phyloP scores from a whole-genome alignment of 495 filamentous ascomycete species.

The Aspergillus homomorphus region DNA sequence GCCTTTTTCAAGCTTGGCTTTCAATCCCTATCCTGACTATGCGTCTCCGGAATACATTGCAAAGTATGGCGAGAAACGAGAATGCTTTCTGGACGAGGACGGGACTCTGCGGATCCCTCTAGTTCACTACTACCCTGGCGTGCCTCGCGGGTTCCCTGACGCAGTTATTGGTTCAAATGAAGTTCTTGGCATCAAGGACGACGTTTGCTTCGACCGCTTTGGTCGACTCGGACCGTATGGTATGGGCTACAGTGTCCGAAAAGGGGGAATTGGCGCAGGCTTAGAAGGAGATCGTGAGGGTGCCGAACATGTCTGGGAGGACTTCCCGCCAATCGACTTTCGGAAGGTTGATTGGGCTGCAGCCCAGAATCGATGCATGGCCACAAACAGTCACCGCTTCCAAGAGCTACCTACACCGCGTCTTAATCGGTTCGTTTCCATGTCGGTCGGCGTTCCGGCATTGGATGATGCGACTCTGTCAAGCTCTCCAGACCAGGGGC shows the following conservation, averaged over 20 bases:
- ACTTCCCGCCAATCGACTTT: slow-evolving; percentile 67
- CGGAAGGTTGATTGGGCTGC: slow-evolving; percentile 69
- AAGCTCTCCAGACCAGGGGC: slow-evolving; percentile 4
- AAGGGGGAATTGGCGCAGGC: slow-evolving; percentile 79
- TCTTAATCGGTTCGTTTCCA: slow-evolving; percentile 43
- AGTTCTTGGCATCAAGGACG: slow-evolving; percentile 73
- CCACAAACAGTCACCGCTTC: slow-evolving; percentile 70
- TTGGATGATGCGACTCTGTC: slow-evolving; percentile 8
- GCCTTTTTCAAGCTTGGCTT: slow-evolving; percentile 52
- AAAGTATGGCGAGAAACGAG: slow-evolving; percentile 60
- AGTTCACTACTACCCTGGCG: slow-evolving; percentile 67
- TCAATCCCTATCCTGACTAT: slow-evolving; percentile 69
- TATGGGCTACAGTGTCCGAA: slow-evolving; percentile 70
- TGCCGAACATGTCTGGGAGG: slow-evolving; percentile 68
- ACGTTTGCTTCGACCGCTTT: slow-evolving; percentile 92
- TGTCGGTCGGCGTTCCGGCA: slow-evolving; percentile 38
- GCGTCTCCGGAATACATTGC: slow-evolving; percentile 53
- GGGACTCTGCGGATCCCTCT: slow-evolving; percentile 60
- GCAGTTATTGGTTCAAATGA: slow-evolving; percentile 78
- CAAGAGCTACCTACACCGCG: slow-evolving; percentile 42
- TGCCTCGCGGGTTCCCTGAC: slow-evolving; percentile 77
- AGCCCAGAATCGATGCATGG: slow-evolving; percentile 65
- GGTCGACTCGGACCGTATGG: slow-evolving; percentile 88
- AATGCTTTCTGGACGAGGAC: slow-evolving; percentile 72
- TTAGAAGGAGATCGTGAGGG: slow-evolving; percentile 77